phyloP scores from a whole-genome alignment of 2,329 filamentous ascomycete genomes.

The Dactylellina parvicollis region DNA sequence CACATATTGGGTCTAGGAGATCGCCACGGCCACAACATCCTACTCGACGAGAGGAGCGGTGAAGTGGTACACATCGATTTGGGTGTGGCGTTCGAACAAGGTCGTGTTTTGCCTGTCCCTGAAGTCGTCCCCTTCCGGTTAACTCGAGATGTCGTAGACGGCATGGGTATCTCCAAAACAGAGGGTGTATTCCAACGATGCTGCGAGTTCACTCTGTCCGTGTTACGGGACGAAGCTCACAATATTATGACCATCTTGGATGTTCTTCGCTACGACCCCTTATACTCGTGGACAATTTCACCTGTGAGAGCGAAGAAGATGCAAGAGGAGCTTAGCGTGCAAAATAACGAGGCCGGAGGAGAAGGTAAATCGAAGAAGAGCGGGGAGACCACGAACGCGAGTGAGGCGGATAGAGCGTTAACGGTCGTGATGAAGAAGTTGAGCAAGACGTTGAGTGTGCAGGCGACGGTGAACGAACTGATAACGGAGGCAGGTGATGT shows the following conservation, averaged over 20 bases:
- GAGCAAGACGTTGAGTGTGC: constrained; percentile 90
- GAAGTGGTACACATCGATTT: constrained; percentile 98
- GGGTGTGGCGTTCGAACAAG: constrained; percentile 93
- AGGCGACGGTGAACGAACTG: constrained; percentile 93
- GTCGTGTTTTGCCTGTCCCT: constrained; percentile 90
- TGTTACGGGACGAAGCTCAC: constrained; percentile 91
- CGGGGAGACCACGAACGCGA: constrained; percentile 61
- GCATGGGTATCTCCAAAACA: constrained; percentile 93
- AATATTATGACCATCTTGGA: constrained; percentile 99
- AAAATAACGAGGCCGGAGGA: constrained; percentile 58
- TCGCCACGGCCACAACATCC: constrained; percentile 94
- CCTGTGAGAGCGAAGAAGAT: constrained; percentile 73
- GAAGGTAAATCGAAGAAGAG: constrained; percentile 60
- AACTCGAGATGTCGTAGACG: constrained; percentile 93
- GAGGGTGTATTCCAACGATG: constrained; percentile 98
- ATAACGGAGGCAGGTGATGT: constrained; percentile 97
- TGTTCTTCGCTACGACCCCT: constrained; percentile 94
- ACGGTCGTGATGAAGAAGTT: constrained; percentile 96
- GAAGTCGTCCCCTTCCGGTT: constrained; percentile 96
- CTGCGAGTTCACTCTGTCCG: constrained; percentile 96
- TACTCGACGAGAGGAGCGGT: constrained; percentile 86
- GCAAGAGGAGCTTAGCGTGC: constrained; percentile 65
- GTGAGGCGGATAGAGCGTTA: constrained; percentile 88
- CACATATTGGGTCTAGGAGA: constrained; percentile 93
- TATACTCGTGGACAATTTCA: constrained; percentile 79